Evolutionary conservation across 1,284 basidiomycete species (phyloP).

Genomic region (Rhodotorula sp.): DNA sequence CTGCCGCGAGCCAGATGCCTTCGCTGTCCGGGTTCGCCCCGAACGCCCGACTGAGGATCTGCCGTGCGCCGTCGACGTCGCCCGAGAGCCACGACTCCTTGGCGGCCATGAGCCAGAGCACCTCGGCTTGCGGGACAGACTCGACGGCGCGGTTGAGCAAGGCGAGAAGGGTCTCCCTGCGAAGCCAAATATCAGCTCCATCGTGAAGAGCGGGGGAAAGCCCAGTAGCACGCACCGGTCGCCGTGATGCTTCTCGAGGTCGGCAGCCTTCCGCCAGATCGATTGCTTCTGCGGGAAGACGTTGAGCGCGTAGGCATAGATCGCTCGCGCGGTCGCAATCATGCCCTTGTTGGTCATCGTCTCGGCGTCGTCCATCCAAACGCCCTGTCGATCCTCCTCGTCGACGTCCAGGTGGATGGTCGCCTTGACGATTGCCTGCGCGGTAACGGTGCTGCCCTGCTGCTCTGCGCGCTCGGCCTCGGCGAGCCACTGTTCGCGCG

Average conservation of each 20-base stretch:
- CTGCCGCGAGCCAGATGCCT: constrained; percentile 93
- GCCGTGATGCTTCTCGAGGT: constrained; percentile 86
- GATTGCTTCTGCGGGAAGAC: constrained; percentile 81
- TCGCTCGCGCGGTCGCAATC: constrained; percentile 78
- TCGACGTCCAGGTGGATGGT: constrained; percentile 93
- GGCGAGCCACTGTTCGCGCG: constrained; percentile 91
- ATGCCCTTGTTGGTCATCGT: constrained; percentile 68
- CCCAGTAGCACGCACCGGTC: constrained; percentile 56
- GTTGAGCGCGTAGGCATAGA: constrained; percentile 83
- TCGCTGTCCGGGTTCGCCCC: constrained; percentile 94
- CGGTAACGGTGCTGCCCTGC: constrained; percentile 80
- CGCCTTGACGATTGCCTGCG: constrained; percentile 92
- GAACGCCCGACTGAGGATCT: constrained; percentile 84
- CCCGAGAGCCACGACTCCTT: constrained; percentile 90
- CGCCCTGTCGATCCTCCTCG: constrained; percentile 83
- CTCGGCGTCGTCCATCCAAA: constrained; percentile 91
- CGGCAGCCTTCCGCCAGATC: constrained; percentile 86
- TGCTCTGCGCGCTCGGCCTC: constrained; percentile 89
- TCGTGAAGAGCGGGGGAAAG: background rate
- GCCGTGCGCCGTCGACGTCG: constrained; percentile 80
- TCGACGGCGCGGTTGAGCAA: constrained; percentile 78
- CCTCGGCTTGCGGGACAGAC: constrained; percentile 89
- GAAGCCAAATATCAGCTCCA: background rate
- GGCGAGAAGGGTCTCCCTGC: constrained; percentile 73
- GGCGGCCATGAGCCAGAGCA: constrained; percentile 94